Evolutionary conservation across 352 stramenopile genomes (phyloP).

Genomic region (Pythium phragmitis): DNA sequence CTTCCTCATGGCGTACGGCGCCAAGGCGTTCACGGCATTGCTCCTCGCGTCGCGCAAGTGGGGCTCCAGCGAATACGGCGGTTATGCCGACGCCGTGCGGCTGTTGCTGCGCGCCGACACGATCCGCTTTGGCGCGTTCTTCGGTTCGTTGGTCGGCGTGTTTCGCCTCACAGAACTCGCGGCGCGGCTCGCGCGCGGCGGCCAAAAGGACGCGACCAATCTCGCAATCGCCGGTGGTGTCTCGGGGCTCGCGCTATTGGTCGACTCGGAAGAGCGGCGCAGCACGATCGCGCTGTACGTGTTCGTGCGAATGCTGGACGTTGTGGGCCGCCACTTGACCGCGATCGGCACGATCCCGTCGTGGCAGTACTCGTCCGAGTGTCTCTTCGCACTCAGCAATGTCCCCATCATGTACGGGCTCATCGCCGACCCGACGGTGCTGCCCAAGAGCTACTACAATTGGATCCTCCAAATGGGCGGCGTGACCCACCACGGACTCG

Average conservation of each 20-base stretch:
- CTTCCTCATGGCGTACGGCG: slow-evolving; percentile 76
- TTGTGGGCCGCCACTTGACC: slow-evolving; percentile 70
- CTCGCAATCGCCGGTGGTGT: slow-evolving; percentile 66
- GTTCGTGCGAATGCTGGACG: slow-evolving; percentile 84
- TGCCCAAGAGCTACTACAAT: slow-evolving; percentile 85
- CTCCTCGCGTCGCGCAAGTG: slow-evolving; percentile 78
- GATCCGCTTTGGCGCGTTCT: slow-evolving; percentile 78
- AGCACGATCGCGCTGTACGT: slow-evolving; percentile 83
- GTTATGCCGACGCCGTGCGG: slow-evolving; percentile 71
- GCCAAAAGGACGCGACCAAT: slow-evolving; percentile 50
- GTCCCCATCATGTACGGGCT: slow-evolving; percentile 80
- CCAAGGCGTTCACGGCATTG: slow-evolving; percentile 81
- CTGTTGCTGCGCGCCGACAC: slow-evolving; percentile 67
- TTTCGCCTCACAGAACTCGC: slow-evolving; percentile 68
- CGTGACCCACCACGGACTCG: slow-evolving; percentile 70
- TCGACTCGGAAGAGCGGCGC: slow-evolving; percentile 64
- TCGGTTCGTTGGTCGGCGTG: slow-evolving; percentile 68
- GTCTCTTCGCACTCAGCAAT: slow-evolving; percentile 77
- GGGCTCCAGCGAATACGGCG: slow-evolving; percentile 64
- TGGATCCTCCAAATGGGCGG: slow-evolving; percentile 77
- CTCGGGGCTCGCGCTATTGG: slow-evolving; percentile 63
- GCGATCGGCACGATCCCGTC: slow-evolving; percentile 47
- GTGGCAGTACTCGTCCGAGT: slow-evolving; percentile 69
- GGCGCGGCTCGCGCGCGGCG: slow-evolving; percentile 41
- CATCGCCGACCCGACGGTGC: slow-evolving; percentile 56